Conservation (phyloP, 75 land plant species). For the Cunninghamia lanceolata region DNA sequence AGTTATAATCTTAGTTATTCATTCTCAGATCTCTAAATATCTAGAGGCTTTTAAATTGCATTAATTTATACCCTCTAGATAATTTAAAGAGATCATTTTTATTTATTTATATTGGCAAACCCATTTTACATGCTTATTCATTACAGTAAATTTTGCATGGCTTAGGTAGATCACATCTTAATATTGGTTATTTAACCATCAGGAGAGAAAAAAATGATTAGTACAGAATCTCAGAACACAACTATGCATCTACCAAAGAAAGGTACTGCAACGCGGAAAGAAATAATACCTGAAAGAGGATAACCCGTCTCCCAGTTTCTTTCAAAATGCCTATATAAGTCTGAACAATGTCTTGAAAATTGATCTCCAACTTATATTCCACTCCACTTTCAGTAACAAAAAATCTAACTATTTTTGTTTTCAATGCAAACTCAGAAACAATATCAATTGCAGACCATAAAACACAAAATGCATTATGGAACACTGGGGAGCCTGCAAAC, state of each 20-base stretch:
- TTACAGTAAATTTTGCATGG: not conserved
- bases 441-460: conserved; percentile 39
- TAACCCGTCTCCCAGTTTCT: conserved; percentile 19
- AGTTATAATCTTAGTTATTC: no score
- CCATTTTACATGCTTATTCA: no score
- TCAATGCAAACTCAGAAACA: conserved; percentile 45
- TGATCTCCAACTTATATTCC: conserved; percentile 56
- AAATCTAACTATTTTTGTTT: conserved; percentile 33
- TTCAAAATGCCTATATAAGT: conserved; percentile 19
- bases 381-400: conserved; percentile 27
- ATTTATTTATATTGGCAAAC: no score
- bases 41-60: no score
- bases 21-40: no score
- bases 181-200: no score
- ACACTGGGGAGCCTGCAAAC: conserved; percentile 19
- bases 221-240: no score
- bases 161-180: no score
- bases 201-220: no score
- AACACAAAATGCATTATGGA: conserved; percentile 7
- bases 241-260: no score
- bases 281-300: conserved; percentile 52
- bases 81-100: no score
- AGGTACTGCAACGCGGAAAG: not conserved
- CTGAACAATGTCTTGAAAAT: conserved; percentile 43
- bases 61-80: no score